These are phyloP conservation scores for Tagetes erecta DNA, from an alignment of 129 eudicot species.

Conservation along the genomic window DNA sequence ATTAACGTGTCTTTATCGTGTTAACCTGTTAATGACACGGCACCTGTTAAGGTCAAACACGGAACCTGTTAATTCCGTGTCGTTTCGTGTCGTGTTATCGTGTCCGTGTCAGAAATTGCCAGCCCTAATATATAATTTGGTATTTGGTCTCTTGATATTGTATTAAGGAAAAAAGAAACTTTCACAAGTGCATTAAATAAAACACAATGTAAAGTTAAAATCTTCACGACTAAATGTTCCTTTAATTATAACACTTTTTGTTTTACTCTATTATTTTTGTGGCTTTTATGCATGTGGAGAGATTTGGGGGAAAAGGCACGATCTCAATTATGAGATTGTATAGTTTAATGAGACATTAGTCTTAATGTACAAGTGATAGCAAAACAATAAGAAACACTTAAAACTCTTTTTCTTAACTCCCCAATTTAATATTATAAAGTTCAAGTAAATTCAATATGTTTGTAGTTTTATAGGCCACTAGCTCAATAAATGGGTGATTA, in stretches of 20 bases:
- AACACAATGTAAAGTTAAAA: constrained; percentile 9
- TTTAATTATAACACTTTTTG: background rate
- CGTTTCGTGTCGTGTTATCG: no score
- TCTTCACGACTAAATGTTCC: constrained; percentile 2
- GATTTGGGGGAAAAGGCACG: constrained; percentile 22
- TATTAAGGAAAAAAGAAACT: background rate
- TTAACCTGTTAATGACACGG: no score
- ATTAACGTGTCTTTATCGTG: no score
- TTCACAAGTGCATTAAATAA: background rate
- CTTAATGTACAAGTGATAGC: background rate
- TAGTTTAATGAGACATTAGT: background rate
- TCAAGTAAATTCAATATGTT: background rate
- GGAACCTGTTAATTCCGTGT: no score
- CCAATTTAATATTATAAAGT: background rate
- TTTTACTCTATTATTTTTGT: constrained; percentile 2
- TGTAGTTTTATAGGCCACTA: background rate
- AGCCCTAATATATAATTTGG: no score
- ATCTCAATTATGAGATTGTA: constrained; percentile 27
- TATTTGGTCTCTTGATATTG: background rate
- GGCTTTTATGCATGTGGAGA: constrained; percentile 21
- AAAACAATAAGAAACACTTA: background rate
- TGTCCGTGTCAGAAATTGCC: no score
- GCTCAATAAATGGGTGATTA: no score
- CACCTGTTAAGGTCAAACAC: no score
- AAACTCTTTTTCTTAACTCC: background rate